Evolutionary conservation across 1,139 yeast species (phyloP), one percentile per base, ranked within the genome.

Genomic region (Candida anutae): DNA sequence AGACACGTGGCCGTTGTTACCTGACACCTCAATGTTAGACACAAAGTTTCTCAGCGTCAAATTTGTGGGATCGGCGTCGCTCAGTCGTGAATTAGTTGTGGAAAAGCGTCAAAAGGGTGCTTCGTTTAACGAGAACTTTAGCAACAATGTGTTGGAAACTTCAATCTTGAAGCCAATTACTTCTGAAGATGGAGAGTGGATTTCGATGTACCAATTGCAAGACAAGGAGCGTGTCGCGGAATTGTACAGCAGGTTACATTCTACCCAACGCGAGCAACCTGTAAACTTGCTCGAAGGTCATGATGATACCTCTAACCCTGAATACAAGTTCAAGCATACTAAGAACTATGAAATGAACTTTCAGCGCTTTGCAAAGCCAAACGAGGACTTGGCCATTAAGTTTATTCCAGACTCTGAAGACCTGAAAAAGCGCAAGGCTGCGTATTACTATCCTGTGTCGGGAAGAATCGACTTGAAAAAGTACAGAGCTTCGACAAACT

Each of bases 1-100:
- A 16, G 71, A 68, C 35, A 68, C 88, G 1, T 83, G 87, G 84
- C 79, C 82, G 21, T 60, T 90, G 20, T 60, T 88, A 36, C 98
- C 98, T 3, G 97, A 90, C 52, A 77, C 94, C 12, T 77, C 93
- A 13, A 74, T 82, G 69, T 67, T 85, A 71, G 97, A 90, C 53
- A 74, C 83, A 41, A 73, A 69, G 33, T 84, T 73, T 48, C 62
- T 78, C 44, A 67, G 80, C 16, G 69, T 90, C 30, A 83, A 81
- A 46, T 75, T 88, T 52, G 62, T 74, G 9, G 94, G 95, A 6
- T 77, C 90, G 15, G 95, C 96, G 1, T 77, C 83, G 25, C 48
- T 72, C 27, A 46, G 57, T 31, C 50, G 69, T 38, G 71, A 65
- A 31, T 42, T 56, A 24, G 52, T 52, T 18, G 38, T 44, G 14